Evolutionary conservation across 2,329 filamentous ascomycete genomes (phyloP).

Genomic region (Xylaria sp.): DNA sequence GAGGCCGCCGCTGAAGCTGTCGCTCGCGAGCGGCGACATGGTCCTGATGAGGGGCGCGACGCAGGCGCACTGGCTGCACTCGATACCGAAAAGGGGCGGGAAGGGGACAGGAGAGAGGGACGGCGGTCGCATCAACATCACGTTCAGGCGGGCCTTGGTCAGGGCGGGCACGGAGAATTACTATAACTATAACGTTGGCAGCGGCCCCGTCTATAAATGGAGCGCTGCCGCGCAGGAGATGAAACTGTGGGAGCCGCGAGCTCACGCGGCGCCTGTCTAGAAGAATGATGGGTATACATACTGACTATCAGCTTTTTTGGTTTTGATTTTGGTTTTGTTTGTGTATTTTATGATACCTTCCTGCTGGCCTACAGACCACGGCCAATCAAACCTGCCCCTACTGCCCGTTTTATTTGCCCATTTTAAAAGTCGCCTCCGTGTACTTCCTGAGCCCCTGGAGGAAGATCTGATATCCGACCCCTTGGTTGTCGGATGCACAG

Average conservation of each 20-base stretch:
- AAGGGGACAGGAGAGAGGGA: constrained; percentile 64
- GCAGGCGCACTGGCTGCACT: constrained; percentile 78
- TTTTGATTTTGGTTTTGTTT: not conserved
- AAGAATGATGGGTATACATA: constrained; percentile 28
- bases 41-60: constrained; percentile 75
- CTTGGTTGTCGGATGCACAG: constrained; percentile 72
- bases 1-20: constrained; percentile 48
- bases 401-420: constrained; percentile 64
- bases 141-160: constrained; percentile 71
- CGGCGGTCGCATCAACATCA: constrained; percentile 74
- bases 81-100: constrained; percentile 73
- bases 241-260: constrained; percentile 40
- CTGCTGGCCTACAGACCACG: not conserved
- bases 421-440: constrained; percentile 84
- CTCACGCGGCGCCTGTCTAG: too few relatives aligned
- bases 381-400: constrained; percentile 1
- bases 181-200: constrained; percentile 81
- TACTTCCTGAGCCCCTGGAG: constrained; percentile 81
- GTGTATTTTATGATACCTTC: too few relatives aligned
- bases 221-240: constrained; percentile 56
- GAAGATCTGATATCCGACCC: constrained; percentile 93
- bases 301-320: not conserved
- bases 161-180: constrained; percentile 79
- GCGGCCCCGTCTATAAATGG: constrained; percentile 71
- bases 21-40: constrained; percentile 73